A percentile compares a stretch with the other conserved stretches of the same genome.
Evolutionary conservation across 441 rosid genomes (phyloP).

Genomic region (Eutrema salsugineum): DNA sequence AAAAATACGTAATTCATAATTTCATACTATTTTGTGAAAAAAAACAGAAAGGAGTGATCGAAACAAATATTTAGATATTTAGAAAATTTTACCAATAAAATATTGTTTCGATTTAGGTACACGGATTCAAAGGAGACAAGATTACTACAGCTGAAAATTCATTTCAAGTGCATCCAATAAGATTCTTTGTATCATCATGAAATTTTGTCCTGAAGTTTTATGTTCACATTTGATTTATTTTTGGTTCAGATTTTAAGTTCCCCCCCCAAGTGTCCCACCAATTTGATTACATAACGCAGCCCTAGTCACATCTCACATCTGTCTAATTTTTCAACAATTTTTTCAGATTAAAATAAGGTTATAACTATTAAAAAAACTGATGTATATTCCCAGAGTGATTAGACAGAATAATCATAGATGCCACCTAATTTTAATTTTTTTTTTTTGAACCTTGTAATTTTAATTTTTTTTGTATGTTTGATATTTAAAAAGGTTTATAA

Average conservation of each 20-base stretch:
- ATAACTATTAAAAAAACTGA: background rate
- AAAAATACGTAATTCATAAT: background rate
- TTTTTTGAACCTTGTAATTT: too few species aligned
- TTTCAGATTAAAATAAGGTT: background rate
- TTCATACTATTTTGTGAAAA: background rate
- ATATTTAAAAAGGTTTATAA: too few species aligned
- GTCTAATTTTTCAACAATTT: conserved; percentile 10
- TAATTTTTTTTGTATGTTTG: too few species aligned
- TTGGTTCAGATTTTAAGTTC: background rate
- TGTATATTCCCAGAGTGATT: conserved; percentile 4
- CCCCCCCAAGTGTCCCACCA: conserved; percentile 20
- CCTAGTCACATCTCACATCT: conserved; percentile 32
- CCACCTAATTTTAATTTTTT: conserved; percentile 11
- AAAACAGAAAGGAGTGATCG: background rate
- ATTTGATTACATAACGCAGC: conserved; percentile 10
- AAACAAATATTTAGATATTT: background rate
- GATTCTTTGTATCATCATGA: conserved; percentile 15
- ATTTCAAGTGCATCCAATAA: conserved; percentile 15
- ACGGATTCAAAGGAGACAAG: conserved; percentile 18
- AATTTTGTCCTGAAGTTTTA: conserved; percentile 8
- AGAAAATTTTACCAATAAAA: background rate
- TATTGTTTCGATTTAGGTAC: conserved; percentile 3
- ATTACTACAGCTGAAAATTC: background rate
- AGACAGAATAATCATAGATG: conserved; percentile 22
- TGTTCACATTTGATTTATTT: conserved; percentile 21